phyloP scores from a whole-genome alignment of 1,139 yeast genomes.

The Scheffersomyces insectosa region DNA sequence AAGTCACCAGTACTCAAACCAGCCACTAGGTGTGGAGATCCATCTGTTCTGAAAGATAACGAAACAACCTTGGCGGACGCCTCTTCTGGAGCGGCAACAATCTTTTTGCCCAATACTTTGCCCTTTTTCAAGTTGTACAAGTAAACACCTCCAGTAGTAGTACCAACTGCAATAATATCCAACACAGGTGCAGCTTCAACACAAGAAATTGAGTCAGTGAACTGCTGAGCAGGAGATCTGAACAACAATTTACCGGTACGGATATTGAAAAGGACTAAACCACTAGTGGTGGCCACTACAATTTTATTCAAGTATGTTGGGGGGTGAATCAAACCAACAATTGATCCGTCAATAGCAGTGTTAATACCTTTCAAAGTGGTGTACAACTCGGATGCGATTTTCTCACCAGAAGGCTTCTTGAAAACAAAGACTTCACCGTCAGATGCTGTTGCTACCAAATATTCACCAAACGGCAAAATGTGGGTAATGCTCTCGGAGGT shows the following conservation, averaged over 20 bases:
- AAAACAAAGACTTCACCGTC: slow-evolving; percentile 61
- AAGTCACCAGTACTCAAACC: slow-evolving; percentile 82
- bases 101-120: slow-evolving; percentile 48
- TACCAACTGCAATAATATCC: slow-evolving; percentile 80
- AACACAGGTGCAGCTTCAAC: slow-evolving; percentile 84
- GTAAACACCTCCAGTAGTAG: slow-evolving; percentile 63
- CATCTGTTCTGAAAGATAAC: slow-evolving; percentile 90
- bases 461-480: slow-evolving; percentile 76
- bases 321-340: slow-evolving; percentile 75
- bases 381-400: slow-evolving; percentile 64
- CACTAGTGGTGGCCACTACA: slow-evolving; percentile 70
- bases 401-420: slow-evolving; percentile 53
- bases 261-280: slow-evolving; percentile 65
- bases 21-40: slow-evolving; percentile 78
- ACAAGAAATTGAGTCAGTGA: slow-evolving; percentile 52
- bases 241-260: slow-evolving; percentile 75
- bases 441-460: slow-evolving; percentile 58
- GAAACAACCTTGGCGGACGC: slow-evolving; percentile 56
- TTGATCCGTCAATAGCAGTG: slow-evolving; percentile 61
- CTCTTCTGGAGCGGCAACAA: slow-evolving; percentile 58
- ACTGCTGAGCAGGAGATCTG: slow-evolving; percentile 52
- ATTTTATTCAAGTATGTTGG: slow-evolving; percentile 92
- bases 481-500: slow-evolving; percentile 42
- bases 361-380: slow-evolving; percentile 57
- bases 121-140: slow-evolving; percentile 74